Base-by-base conservation (phyloP, 768 basidiomycete genomes). In the Tricholoma matsutake region DNA sequence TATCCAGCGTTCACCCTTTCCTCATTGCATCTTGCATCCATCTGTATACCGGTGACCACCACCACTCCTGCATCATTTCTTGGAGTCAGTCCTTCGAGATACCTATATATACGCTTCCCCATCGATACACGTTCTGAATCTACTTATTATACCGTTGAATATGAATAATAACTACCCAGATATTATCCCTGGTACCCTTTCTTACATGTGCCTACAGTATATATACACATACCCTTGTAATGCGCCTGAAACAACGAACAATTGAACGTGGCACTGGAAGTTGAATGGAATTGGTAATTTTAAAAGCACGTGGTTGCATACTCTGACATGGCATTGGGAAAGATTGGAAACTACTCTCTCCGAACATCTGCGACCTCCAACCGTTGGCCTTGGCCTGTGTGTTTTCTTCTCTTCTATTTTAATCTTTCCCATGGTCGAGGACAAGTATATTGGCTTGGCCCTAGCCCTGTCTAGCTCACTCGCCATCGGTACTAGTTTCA, bases 401-500 rank as follows among this genome's bases (percentile, higher is more conserved):
- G 67, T 61, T 55, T 61, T n/a, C 63, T 28, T 60, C n/a, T n/a
- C n/a, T n/a, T n/a, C n/a, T n/a, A n/a, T n/a, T 28, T 39, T 52
- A 58, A 53, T 47, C 35, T n/a, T 39, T 56, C 45, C 64, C 60
- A 89, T 91, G 87, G 78, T 94, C 25, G 93, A 97, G 68, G 96
- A 97, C 78, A 97, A 95, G 78, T 96, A 94, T 72, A 93, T 98
- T 54, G 97, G 97, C 32, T 84, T 99, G 56, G 83, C 86, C 25
- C 85, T 99, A 58, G 96, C 97, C 57, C 76, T 98, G 54, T 86
- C 88, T 18, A 86, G 93, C 66, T 91, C 92, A 11, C 70, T 92
- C 25, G 87, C 91, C 61, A 98, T 98, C 66, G 96, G 97, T 54
- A 92, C 90, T 39, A 96, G 94, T 74, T 97, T 95, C 73, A 97